Base-by-base conservation (phyloP, 495 filamentous ascomycete genomes). In the Aspergillus leporis region DNA sequence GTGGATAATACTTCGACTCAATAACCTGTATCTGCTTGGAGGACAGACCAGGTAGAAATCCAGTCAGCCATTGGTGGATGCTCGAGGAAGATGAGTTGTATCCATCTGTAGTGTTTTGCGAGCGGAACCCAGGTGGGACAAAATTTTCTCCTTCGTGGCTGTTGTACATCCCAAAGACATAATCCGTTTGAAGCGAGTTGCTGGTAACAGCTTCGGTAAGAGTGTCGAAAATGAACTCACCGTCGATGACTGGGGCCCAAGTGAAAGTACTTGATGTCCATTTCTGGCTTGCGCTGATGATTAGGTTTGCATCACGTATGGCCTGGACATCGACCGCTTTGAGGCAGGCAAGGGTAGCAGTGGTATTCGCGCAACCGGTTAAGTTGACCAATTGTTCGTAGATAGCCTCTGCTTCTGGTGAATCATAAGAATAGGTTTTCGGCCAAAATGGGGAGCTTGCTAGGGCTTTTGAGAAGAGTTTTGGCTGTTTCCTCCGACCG, bases 361-460 rank as follows among this genome's bases (percentile, higher is more conserved):
- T 8, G 6, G 51, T 55, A 28, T 62, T 62, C 4, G 65, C 66
- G 62, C 83, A 85, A 3, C 79, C 79, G 0, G 77, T 81, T 12
- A 77, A 59, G 41, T 73, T 70, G 1, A 68, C 74, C 13, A 83
- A 53, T 14, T 73, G 66, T 49, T 74, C 62, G 59, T 83, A 85
- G 1, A 83, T 74, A 16, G 57, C 76, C 57, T 85, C 78, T 3
- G 81, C 72, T 58, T 83, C 72, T 6, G 76, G 70, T 3, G 67
- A 66, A 48, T 84, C 71, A 61, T 80, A 81, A 5, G 60, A 55
- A 64, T 86, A 85, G 14, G 80, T 83, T 62, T 81, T 83, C 0
- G 81, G 82, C 84, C 84, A 87, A 65, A 84, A 88, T 0, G 84
- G 85, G 3, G 78, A 82, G 56, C 78, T 83, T 5, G 81, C 81